A percentile compares a stretch with the other conserved stretches of the same genome.
Conservation (phyloP, 805 yeast genomes). For the Tetrapisispora phaffii region DNA sequence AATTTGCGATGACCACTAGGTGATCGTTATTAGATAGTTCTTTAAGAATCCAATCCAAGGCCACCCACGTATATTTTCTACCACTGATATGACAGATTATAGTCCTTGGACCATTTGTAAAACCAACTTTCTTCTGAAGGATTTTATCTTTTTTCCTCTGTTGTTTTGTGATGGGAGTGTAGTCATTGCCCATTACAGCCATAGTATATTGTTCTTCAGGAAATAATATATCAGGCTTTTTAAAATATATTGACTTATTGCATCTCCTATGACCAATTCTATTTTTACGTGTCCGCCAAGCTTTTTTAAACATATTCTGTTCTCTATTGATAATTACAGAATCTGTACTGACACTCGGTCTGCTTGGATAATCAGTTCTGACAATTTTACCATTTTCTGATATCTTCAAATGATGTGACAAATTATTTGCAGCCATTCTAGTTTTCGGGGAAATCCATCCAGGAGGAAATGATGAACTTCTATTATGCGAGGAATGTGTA, state of each 20-base stretch:
- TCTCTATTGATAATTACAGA: constrained; percentile 24
- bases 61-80: constrained; percentile 72
- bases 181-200: constrained; percentile 14
- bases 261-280: constrained; percentile 13
- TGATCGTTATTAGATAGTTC: constrained; percentile 56
- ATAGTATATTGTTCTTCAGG: constrained; percentile 11
- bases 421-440: background rate
- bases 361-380: constrained; percentile 28
- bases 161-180: constrained; percentile 19
- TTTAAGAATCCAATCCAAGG: constrained; percentile 59
- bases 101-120: constrained; percentile 33
- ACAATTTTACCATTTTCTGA: constrained; percentile 27
- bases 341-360: constrained; percentile 24
- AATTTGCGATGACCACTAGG: constrained; percentile 46
- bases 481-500: background rate
- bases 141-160: constrained; percentile 18
- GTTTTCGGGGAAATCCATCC: background rate
- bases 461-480: constrained; percentile 5
- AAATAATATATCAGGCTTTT: constrained; percentile 5
- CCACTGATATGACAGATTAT: constrained; percentile 61
- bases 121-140: constrained; percentile 19
- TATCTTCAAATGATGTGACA: constrained; percentile 15
- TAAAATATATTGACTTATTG: constrained; percentile 13
- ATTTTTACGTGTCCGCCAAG: constrained; percentile 15
- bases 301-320: constrained; percentile 14